Base-by-base conservation (phyloP, 768 basidiomycete species). In the Lactifluus rugatus region DNA sequence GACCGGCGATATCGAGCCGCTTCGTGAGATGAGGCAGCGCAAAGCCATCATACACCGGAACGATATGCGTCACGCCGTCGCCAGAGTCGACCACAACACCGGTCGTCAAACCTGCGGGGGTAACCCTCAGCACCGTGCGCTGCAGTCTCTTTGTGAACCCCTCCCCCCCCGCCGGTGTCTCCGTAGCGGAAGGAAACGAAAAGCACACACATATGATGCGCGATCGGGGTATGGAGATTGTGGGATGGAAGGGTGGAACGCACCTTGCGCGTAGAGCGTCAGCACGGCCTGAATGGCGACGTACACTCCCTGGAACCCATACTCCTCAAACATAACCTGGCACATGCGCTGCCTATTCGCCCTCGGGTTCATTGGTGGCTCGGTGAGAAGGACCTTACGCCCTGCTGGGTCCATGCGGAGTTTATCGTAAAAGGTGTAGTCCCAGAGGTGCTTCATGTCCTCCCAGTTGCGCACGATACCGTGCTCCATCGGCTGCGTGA, bases 41-140 rank as follows among this genome's bases (percentile, higher is more conserved):
- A 69, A 86, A 98, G 31, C 96, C 96, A 57, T 97, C 93, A 70
- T 95, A 99, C 1, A 99, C 96, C 6, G 96, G 96, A 14, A 99
- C 94, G 67, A 99, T 94, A 71, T 99, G 96, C 26, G 96, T 99
- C 32, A 99, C 96, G 71, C 96, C 96, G 70, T 99, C 96, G 55
- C 96, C 96, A 5, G 96, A 99, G 71, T 99, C 96, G 61, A 99
- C 95, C 48, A 99, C 96, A 39, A 99, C 96, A 54, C 96, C 96
- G 11, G 96, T 98, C 48, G 93, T 94, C 52, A 99, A 75, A 76
- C 96, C 95, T 98, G 68, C 16, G 11, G 8, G 8, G 28, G 28
- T 31, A 31, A 4, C 28, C 8, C 8, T 10, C 28, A 41, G 13
- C 19, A 52, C 23, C 42, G 10, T 5, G 42, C 5, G 5, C 41